A percentile compares a stretch with the other conserved stretches of the same genome.
These are phyloP conservation scores for Tulasnella sp. DNA, from an alignment of 768 basidiomycete species.

Conservation along the genomic window DNA sequence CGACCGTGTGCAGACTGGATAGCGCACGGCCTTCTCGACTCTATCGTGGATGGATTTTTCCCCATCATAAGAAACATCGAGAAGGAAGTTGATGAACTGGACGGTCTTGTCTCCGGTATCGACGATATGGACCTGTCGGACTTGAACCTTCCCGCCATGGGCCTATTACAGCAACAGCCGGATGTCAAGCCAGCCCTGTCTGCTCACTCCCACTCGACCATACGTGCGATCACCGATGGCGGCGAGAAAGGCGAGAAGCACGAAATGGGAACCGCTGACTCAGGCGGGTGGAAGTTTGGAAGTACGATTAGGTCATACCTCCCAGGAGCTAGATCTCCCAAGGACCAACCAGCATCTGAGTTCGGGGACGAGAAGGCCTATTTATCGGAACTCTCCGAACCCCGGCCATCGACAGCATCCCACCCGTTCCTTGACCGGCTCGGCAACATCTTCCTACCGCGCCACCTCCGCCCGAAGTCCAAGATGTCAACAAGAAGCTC, in stretches of 20 bases:
- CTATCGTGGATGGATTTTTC: constrained; percentile 91
- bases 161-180: neutral
- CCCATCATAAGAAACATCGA: constrained; percentile 78
- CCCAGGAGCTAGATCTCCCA: neutral
- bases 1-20: constrained; percentile 78
- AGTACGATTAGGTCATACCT: neutral
- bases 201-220: neutral
- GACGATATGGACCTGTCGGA: constrained; percentile 3
- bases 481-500: neutral
- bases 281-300: neutral
- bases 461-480: neutral
- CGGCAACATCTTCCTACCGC: neutral
- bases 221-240: neutral
- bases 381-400: neutral
- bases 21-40: constrained; percentile 86
- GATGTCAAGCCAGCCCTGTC: neutral
- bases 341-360: neutral
- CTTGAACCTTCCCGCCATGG: neutral
- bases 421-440: neutral
- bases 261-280: neutral
- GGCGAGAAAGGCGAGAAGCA: neutral
- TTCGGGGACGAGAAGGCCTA: neutral
- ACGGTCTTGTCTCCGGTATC: constrained; percentile 50
- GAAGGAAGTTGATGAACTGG: constrained; percentile 71
- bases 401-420: neutral